phyloP scores from a whole-genome alignment of 2,329 filamentous ascomycete genomes.

The Huntiella omanensis region DNA sequence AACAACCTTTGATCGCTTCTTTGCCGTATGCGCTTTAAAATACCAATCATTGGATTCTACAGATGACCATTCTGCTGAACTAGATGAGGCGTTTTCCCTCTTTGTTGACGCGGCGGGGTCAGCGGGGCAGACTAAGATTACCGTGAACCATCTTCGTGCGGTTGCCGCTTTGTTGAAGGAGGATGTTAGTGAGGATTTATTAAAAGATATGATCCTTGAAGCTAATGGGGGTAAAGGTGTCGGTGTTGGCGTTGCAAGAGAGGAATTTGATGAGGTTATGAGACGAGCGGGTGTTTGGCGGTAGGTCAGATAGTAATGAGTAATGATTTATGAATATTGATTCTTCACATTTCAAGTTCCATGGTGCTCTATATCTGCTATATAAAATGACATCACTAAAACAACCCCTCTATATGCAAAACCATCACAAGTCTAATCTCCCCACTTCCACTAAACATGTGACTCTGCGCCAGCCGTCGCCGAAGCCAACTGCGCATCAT shows the following conservation, averaged over 20 bases:
- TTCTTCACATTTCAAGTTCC: too few species aligned
- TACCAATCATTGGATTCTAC: slow-evolving; percentile 42
- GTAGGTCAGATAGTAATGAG: slow-evolving; percentile 17
- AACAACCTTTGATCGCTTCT: slow-evolving; percentile 62
- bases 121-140: slow-evolving; percentile 38
- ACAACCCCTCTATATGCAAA: too few species aligned
- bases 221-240: slow-evolving; percentile 68
- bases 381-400: too few species aligned
- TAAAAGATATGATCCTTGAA: slow-evolving; percentile 89
- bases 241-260: slow-evolving; percentile 49
- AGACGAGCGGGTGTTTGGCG: slow-evolving; percentile 65
- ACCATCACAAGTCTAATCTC: too few species aligned
- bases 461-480: too few species aligned
- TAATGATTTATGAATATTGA: slow-evolving; percentile 1
- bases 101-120: slow-evolving; percentile 41
- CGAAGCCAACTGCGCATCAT: slow-evolving; percentile 14
- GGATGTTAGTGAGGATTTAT: slow-evolving; percentile 61
- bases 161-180: slow-evolving; percentile 71
- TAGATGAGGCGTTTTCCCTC: slow-evolving; percentile 63
- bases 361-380: too few species aligned
- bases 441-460: too few species aligned
- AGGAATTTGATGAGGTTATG: slow-evolving; percentile 81
- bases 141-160: slow-evolving; percentile 54
- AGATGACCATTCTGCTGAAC: slow-evolving; percentile 41
- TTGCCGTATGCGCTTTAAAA: slow-evolving; percentile 77